Conservation (phyloP, 164 flowering plant species). For the Vitis rotundifolia region DNA sequence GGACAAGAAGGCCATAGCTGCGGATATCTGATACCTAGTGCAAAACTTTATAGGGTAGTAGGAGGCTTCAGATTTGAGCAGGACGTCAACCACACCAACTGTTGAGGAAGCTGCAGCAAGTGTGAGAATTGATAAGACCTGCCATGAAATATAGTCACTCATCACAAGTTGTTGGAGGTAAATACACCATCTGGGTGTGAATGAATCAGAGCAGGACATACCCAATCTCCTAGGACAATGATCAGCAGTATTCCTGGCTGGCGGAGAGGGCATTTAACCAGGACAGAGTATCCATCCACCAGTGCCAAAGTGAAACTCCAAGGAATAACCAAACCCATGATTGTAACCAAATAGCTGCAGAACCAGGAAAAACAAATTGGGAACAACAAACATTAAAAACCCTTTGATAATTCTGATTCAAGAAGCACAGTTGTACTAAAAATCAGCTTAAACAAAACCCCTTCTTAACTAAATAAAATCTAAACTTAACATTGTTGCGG, state of each 20-base stretch:
- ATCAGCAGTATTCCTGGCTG: conserved; percentile 56
- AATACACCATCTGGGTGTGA: background rate
- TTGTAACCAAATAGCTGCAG: conserved; percentile 71
- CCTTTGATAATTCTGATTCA: too few species aligned
- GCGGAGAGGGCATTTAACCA: conserved; percentile 45
- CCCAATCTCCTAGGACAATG: conserved; percentile 73
- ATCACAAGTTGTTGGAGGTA: background rate
- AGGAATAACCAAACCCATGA: conserved; percentile 79
- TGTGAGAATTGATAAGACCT: conserved; percentile 65
- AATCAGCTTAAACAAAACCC: too few species aligned
- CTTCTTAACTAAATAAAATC: too few species aligned
- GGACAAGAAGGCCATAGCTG: conserved; percentile 71
- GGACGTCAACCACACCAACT: conserved; percentile 57
- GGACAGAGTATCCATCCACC: conserved; percentile 63
- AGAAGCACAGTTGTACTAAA: too few species aligned
- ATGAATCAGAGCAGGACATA: conserved; percentile 17
- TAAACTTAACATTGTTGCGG: too few species aligned
- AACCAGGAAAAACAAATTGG: background rate
- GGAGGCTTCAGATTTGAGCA: conserved; percentile 31
- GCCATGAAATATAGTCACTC: conserved; percentile 1
- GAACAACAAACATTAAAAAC: too few species aligned
- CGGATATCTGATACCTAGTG: conserved; percentile 67
- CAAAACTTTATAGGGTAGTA: conserved; percentile 52
- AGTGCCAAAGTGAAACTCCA: conserved; percentile 80
- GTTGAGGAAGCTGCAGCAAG: conserved; percentile 72